phyloP scores from a whole-genome alignment of 2,329 filamentous ascomycete species.

The Fusarium tuaranense region DNA sequence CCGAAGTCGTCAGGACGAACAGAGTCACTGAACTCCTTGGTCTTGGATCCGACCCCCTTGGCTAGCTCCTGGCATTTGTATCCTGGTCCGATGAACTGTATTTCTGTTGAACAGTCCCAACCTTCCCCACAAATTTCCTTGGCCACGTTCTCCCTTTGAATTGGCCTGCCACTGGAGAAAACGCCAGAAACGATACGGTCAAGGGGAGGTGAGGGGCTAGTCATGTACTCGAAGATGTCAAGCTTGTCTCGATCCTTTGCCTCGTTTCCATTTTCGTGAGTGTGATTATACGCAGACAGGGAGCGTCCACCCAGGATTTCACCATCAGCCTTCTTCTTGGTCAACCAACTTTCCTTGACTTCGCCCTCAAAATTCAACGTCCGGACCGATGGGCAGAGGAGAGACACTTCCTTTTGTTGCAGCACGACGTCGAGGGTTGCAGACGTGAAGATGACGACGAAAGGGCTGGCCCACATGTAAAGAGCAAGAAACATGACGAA shows the following conservation, averaged over 20 bases:
- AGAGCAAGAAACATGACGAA: constrained; percentile 17
- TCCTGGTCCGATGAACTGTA: not conserved
- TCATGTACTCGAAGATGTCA: not conserved
- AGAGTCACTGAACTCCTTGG: not conserved
- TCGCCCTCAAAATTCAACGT: not conserved
- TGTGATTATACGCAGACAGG: not conserved
- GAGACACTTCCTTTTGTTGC: not conserved
- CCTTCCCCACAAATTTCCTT: not conserved
- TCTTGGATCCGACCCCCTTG: not conserved
- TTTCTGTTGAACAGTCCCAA: not conserved
- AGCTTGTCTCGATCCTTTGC: not conserved
- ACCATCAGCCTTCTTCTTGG: not conserved
- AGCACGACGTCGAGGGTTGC: constrained; percentile 5
- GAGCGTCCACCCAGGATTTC: not conserved
- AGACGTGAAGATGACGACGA: constrained; percentile 22
- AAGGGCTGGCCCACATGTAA: constrained; percentile 22
- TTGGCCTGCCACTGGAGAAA: not conserved
- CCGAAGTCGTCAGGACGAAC: not conserved
- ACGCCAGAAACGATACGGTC: not conserved
- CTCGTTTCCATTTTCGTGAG: not conserved
- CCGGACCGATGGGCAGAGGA: not conserved
- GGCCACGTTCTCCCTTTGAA: not conserved
- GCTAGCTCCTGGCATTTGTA: not conserved
- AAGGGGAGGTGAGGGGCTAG: not conserved
- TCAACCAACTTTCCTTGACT: not conserved